Evolutionary conservation across 1,139 yeast genomes (phyloP).

Genomic region (Cylindricascospora bacillispora): DNA sequence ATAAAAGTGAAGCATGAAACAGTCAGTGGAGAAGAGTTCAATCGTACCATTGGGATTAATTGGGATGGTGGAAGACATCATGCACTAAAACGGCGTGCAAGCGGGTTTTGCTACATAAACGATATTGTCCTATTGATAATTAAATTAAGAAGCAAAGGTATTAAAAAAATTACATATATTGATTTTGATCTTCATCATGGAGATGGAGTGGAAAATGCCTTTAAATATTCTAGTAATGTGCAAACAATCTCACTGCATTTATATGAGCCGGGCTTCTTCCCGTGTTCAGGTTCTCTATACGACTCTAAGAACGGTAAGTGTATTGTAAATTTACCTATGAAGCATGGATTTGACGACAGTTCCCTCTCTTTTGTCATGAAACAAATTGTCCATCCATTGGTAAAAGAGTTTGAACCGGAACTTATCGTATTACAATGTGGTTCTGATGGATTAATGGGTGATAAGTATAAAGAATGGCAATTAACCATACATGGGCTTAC

Average conservation of each 20-base stretch:
- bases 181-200: slow-evolving; percentile 74
- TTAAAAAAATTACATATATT: slow-evolving; percentile 42
- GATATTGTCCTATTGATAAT: slow-evolving; percentile 50
- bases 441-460: slow-evolving; percentile 54
- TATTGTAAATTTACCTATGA: slow-evolving; percentile 43
- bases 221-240: slow-evolving; percentile 42
- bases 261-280: slow-evolving; percentile 54
- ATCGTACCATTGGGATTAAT: slow-evolving; percentile 37
- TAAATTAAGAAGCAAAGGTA: slow-evolving; percentile 32
- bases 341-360: slow-evolving; percentile 42
- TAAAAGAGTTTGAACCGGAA: slow-evolving; percentile 33
- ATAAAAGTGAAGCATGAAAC: slow-evolving; percentile 9
- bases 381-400: slow-evolving; percentile 34
- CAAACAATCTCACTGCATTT: slow-evolving; percentile 54
- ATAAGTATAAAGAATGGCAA: slow-evolving; percentile 57
- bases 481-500: slow-evolving; percentile 42
- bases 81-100: slow-evolving; percentile 40
- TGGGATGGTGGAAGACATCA: slow-evolving; percentile 83
- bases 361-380: slow-evolving; percentile 29
- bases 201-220: slow-evolving; percentile 65
- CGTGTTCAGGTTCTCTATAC: slow-evolving; percentile 46
- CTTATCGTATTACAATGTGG: slow-evolving; percentile 57
- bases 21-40: slow-evolving; percentile 2
- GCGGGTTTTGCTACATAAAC: slow-evolving; percentile 67
- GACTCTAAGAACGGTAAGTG: slow-evolving; percentile 27